Base-by-base conservation (phyloP, 2,329 filamentous ascomycete species). In the Exophiala alcalophila region DNA sequence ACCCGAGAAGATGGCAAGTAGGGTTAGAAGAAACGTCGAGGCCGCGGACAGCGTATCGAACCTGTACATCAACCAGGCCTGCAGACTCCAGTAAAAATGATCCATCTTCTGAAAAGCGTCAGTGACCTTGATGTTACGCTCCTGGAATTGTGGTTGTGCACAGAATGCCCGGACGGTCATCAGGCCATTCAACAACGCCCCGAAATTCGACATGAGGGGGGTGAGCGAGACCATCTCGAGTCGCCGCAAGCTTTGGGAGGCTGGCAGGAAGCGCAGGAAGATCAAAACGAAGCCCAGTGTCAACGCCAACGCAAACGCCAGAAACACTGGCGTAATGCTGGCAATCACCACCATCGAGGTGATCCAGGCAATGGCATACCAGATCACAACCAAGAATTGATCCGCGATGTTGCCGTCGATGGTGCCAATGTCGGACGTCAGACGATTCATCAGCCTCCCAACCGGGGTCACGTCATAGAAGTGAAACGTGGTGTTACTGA, bases 91-190 rank as follows among this genome's bases (percentile, higher is more conserved):
- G 67, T 94, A 95, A 66, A 95, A 94, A 62, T 96, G 90, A 57
- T 96, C 90, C 76, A 94, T 92, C 60, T 88, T 88, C 62, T 95
- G 90, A 60, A 95, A 95, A 12, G 81, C 81, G 59, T 95, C 89
- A 0, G 89, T 88, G 0, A 89, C 88, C 2, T 75, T 70, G 23
- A 96, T 83, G 38, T 94, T 86, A 36, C 82, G 77, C 49, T 81
- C 77, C 59, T 94, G 87, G 58, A 95, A 95, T 38, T 84, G 81
- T 3, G 76, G 69, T 55, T 94, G 83, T 1, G 84, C 87, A 34
- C 77, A 80, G 60, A 94, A 91, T 0, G 90, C 88, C 29, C 87
- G 80, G 15, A 96, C 88, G 0, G 90, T 95, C 0, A 86, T 88
- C 6, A 96, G 68, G 0, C 90, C 90, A 47, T 94, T 85, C 2